Evolutionary conservation across 2,329 filamentous ascomycete species (phyloP), one percentile per base, ranked within the genome.

Genomic region (Aspergillus pseudoglaucus): DNA sequence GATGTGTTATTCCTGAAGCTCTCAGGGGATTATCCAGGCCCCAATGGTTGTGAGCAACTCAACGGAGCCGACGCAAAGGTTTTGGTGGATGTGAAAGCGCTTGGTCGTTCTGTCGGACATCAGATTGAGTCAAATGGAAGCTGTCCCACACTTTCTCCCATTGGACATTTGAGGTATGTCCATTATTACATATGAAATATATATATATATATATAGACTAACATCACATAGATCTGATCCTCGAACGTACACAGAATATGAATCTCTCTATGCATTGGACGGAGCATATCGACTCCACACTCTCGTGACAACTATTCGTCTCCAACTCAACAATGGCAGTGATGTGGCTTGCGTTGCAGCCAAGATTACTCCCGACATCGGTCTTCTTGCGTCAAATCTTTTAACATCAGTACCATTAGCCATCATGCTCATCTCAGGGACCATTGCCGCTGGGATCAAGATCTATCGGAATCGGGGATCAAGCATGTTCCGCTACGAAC

Each of bases 311-410:
- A 46, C 42, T 1, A 46, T 53, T 17, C 45, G 39, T 4, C 17
- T 53, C 6, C 39, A 27, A 6, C 25, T 53, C 12, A 49, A 52
- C 9, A 42, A 44, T 8, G 39, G 39, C 10, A 47, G 39, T 6
- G 39, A 48, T 6, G 20, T 49, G 5, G 37, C 42, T 17, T 53
- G 51, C 30, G 18, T 39, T 10, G 37, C 42, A 9, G 41, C 51
- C n/a, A 25, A 53, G 18, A 49, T 53, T 33, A 53, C 51, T 1
- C 44, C 51, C 1, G 44, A 52, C 18, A 37, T 53, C n/a, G 51
- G 51, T 8, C 32, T 42, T 6, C 12, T 22, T 2, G 37, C 47
- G n/a, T 47, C 45, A 3, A 30, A 17, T 3, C 15, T 33, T 2
- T 14, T 53, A 9, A 47, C 42, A 10, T 33, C 14, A 6, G 12